Base-by-base conservation (phyloP, 768 basidiomycete genomes). In the Xanthoconium stramineum region DNA sequence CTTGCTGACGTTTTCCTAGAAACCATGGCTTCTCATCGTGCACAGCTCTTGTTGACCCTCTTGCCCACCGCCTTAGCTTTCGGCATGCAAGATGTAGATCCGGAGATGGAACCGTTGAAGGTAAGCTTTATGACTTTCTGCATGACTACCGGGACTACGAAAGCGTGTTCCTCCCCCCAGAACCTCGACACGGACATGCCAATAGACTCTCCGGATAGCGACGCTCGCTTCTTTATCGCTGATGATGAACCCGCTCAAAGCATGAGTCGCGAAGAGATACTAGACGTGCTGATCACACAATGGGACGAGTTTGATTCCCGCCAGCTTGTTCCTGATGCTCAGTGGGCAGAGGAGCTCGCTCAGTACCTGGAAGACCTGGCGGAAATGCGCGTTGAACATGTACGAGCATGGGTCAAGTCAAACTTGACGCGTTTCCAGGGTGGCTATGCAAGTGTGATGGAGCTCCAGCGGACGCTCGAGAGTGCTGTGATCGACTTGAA, bases 371-470 rank as follows among this genome's bases (percentile, higher is more conserved):
- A 24, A 24, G 24, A 24, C 24, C 24, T 24, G 24, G 24, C 24
- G 24, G 24, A 80, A 30, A 58, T 69, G 55, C 77, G 85, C 33
- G 64, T 82, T 30, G 59, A 71, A 6, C 77, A 79, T 55, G 80
- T 86, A 35, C 69, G 69, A 14, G 65, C 70, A 47, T 86, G 84
- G 84, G 67, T 84, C 28, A 63, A 69, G 7, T 66, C 73, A 4
- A 86, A 86, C 55, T 64, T 79, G 33, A 60, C 72, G 1, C 72
- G 82, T 6, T 85, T 85, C 69, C 75, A 75, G 50, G 53, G 61
- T n/a, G 69, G 69, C 12, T 72, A 80, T 50, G 74, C 81, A 1
- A 76, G 74, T 36, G 73, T 84, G 28, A 75, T 74, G 40, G 69
- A 72, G 3, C 61, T 86, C 5, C 73, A 74, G 20, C 70, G 83